Evolutionary conservation across 331 rosid genomes (phyloP).

Genomic region (Rosa hybrid): DNA sequence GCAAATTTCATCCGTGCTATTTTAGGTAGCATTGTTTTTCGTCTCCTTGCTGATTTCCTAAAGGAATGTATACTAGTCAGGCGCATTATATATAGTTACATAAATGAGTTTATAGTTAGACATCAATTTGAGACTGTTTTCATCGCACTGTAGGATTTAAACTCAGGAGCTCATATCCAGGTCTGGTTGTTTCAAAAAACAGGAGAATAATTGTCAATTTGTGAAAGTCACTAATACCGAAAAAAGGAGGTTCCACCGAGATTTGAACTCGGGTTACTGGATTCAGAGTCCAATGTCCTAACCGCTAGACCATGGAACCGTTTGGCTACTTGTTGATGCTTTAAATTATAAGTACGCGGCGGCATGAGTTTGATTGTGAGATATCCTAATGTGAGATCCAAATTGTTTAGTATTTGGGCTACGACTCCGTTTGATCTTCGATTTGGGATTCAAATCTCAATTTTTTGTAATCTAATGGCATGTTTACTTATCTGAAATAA

Average conservation of each 20-base stretch:
- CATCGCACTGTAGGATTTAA: background rate
- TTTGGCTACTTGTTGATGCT: too few species aligned
- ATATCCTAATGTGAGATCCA: too few species aligned
- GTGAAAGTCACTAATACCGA: too few species aligned
- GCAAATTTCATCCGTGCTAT: background rate
- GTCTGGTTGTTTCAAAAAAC: too few species aligned
- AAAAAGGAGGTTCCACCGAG: constrained; percentile 73
- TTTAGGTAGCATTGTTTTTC: background rate
- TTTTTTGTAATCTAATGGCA: too few species aligned
- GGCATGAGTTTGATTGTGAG: too few species aligned
- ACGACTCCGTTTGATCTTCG: too few species aligned
- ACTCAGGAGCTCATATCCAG: background rate
- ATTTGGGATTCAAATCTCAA: too few species aligned
- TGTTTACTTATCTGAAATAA: too few species aligned
- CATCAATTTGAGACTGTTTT: background rate
- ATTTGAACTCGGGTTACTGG: constrained; percentile 83
- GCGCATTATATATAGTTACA: background rate
- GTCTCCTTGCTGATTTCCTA: background rate
- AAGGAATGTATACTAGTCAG: background rate
- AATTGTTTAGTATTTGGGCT: too few species aligned
- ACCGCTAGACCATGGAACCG: constrained; percentile 86
- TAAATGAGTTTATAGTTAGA: background rate
- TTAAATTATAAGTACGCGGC: too few species aligned
- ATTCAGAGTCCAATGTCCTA: constrained; percentile 93
- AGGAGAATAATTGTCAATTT: too few species aligned